Percentiles rank a stretch among this genome's conserved stretches.
Evolutionary conservation across 108 stramenopile genomes (phyloP).

Genomic region (Seminavis robusta): DNA sequence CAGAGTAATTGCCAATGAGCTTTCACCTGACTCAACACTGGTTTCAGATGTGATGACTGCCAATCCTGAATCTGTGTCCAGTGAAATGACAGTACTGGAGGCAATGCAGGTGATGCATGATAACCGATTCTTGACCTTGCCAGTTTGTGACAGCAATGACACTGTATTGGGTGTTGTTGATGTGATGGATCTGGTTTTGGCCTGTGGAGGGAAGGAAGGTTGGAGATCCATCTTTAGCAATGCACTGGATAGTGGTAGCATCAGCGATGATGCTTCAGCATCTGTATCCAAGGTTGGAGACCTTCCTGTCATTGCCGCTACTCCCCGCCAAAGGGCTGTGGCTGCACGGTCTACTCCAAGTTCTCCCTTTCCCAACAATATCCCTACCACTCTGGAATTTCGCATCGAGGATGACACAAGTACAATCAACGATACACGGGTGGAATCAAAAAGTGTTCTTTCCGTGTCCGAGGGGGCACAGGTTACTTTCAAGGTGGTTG

Average conservation of each 20-base stretch:
- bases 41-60: slow-evolving; percentile 91
- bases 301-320: not conserved
- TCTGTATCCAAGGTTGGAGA: too few species aligned
- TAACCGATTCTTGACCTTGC: slow-evolving; percentile 91
- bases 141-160: slow-evolving; percentile 80
- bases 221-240: slow-evolving; percentile 80
- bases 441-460: not conserved
- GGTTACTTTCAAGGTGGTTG: slow-evolving; percentile 71
- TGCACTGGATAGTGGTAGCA: slow-evolving; percentile 68
- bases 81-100: slow-evolving; percentile 88
- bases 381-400: slow-evolving; percentile 75
- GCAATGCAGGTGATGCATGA: slow-evolving; percentile 95
- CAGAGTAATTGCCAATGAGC: slow-evolving; percentile 84
- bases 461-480: slow-evolving; percentile 18
- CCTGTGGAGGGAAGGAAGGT: slow-evolving; percentile 67
- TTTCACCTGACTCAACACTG: slow-evolving; percentile 67
- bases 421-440: slow-evolving; percentile 28
- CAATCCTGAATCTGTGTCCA: slow-evolving; percentile 86
- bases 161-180: slow-evolving; percentile 92
- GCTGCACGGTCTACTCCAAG: not conserved
- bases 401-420: slow-evolving; percentile 35
- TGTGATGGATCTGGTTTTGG: slow-evolving; percentile 91
- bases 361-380: slow-evolving; percentile 60
- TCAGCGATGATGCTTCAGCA: too few species aligned
- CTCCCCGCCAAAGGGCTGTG: slow-evolving; percentile 4